Percentiles rank a stretch among this genome's conserved stretches.
These are phyloP conservation scores for Asterochloris sp. DNA, from an alignment of 139 green algal genomes.

Conservation along the genomic window DNA sequence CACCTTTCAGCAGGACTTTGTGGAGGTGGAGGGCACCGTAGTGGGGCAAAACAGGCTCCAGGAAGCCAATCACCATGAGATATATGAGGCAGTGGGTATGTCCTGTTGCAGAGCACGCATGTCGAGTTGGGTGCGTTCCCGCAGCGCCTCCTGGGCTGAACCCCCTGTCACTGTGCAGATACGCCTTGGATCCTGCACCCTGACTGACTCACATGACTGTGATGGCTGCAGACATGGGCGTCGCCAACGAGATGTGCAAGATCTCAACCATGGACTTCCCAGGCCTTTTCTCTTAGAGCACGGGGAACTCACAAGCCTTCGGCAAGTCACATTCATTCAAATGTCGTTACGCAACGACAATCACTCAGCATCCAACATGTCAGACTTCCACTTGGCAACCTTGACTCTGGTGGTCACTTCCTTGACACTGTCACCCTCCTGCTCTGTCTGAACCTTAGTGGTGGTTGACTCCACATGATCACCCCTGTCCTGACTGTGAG, in stretches of 20 bases:
- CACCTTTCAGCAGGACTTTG: constrained; percentile 32
- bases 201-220: neutral
- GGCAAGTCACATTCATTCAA: too few species aligned
- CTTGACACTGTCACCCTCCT: too few species aligned
- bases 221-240: constrained; percentile 53
- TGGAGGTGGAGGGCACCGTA: constrained; percentile 63
- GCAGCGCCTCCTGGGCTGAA: too few species aligned
- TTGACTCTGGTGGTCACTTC: too few species aligned
- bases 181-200: neutral
- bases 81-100: too few species aligned
- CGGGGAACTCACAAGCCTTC: neutral
- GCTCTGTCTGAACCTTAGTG: too few species aligned
- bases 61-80: constrained; percentile 22
- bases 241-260: constrained; percentile 68
- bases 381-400: too few species aligned
- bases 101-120: too few species aligned
- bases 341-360: too few species aligned
- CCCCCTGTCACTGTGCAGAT: neutral
- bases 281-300: constrained; percentile 39
- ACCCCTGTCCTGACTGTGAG: neutral
- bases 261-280: constrained; percentile 43
- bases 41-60: constrained; percentile 41
- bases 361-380: too few species aligned
- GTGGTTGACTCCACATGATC: too few species aligned
- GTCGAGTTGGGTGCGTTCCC: neutral